Evolutionary conservation across 2,329 filamentous ascomycete species (phyloP).

Genomic region (Boeremia exigua): DNA sequence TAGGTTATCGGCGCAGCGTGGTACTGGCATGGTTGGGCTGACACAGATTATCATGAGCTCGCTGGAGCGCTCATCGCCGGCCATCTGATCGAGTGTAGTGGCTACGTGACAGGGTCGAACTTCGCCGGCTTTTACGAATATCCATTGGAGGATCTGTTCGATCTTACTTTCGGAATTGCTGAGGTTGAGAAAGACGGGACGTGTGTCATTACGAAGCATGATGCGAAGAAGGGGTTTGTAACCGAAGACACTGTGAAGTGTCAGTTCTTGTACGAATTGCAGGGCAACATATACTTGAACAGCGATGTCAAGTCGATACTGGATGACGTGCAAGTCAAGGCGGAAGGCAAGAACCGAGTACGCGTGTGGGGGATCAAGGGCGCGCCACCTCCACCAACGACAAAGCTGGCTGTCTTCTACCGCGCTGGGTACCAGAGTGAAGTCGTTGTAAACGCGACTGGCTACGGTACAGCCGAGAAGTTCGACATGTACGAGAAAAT

Average conservation of each 20-base stretch:
- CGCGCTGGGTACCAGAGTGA: constrained; percentile 50
- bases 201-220: constrained; percentile 58
- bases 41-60: constrained; percentile 56
- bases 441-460: constrained; percentile 42
- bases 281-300: constrained; percentile 55
- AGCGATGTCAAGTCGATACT: constrained; percentile 54
- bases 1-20: constrained; percentile 62
- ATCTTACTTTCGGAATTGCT: constrained; percentile 57
- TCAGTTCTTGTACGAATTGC: constrained; percentile 56
- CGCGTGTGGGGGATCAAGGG: constrained; percentile 49
- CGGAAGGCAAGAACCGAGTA: constrained; percentile 47
- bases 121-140: constrained; percentile 60
- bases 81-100: constrained; percentile 53
- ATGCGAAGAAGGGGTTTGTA: constrained; percentile 48
- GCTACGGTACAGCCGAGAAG: constrained; percentile 57
- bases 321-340: constrained; percentile 40
- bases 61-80: constrained; percentile 54
- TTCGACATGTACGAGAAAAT: constrained; percentile 59
- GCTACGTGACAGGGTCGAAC: constrained; percentile 62
- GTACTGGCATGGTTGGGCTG: constrained; percentile 62
- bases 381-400: constrained; percentile 48
- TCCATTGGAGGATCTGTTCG: constrained; percentile 50
- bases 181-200: constrained; percentile 56
- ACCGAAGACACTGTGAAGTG: constrained; percentile 44
- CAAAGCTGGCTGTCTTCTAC: constrained; percentile 51